Evolutionary conservation across 257 asterid genomes (phyloP).

Genomic region (Penstemon newberryi): DNA sequence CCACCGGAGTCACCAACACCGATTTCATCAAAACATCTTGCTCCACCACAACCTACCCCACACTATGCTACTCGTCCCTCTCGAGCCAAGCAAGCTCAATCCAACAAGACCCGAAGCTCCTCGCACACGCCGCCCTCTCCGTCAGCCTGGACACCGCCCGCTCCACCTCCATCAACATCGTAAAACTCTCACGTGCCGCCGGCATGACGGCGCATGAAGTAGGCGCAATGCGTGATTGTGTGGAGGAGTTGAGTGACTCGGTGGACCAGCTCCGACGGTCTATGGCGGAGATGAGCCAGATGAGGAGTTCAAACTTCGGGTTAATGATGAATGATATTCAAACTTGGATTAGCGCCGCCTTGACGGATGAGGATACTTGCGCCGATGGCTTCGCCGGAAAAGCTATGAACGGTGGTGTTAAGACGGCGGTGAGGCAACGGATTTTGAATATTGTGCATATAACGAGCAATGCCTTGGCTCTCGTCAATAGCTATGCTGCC

Average conservation of each 20-base stretch:
- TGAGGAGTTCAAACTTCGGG: constrained; percentile 40
- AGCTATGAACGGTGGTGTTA: constrained; percentile 37
- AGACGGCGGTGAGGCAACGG: constrained; percentile 39
- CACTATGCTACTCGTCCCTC: constrained; percentile 65
- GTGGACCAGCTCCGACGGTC: constrained; percentile 46
- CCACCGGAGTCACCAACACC: constrained; percentile 31
- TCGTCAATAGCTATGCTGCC: constrained; percentile 49
- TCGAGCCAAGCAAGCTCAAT: constrained; percentile 46
- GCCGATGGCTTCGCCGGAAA: constrained; percentile 64
- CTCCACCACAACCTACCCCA: constrained; percentile 64
- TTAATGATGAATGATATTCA: constrained; percentile 46
- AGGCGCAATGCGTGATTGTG: constrained; percentile 67
- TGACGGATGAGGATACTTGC: constrained; percentile 77
- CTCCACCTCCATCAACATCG: constrained; percentile 46
- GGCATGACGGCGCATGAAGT: constrained; percentile 53
- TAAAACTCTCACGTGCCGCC: constrained; percentile 34
- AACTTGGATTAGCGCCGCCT: constrained; percentile 88
- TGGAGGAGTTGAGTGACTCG: constrained; percentile 59
- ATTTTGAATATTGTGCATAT: constrained; percentile 54
- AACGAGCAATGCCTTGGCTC: constrained; percentile 77
- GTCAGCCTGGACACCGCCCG: constrained; percentile 43
- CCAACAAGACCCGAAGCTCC: constrained; percentile 46
- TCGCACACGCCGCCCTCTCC: constrained; percentile 62
- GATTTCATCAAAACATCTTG: constrained; percentile 61
- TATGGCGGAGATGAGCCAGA: constrained; percentile 45